Evolutionary conservation across 352 stramenopile genomes (phyloP), one percentile per base, ranked within the genome.

Genomic region (Thalassiosira mediterranea): DNA sequence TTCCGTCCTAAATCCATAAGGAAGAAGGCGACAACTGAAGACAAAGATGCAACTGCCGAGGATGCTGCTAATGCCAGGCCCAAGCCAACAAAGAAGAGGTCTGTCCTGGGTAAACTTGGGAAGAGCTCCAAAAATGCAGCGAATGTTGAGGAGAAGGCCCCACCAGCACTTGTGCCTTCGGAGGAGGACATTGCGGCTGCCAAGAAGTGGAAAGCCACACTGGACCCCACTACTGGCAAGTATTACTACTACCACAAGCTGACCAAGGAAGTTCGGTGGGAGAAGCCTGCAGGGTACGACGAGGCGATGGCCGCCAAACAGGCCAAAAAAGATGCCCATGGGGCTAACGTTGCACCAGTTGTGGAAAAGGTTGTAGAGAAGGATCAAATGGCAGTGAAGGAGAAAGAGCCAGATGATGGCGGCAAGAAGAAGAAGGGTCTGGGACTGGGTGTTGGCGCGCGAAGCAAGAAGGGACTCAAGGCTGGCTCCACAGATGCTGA

Each of bases 231-330:
- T 2, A 76, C 63, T 25, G 79, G 77, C 23, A 73, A 72, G 19
- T 72, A 66, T 19, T 91, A 91, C 58, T 94, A 92, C 61, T 93
- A 90, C 32, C 86, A 93, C 56, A 80, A 89, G 28, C 74, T 95
- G 47, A 94, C 95, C 40, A 76, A 92, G n/a, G 90, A 96, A 69
- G 81, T 76, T 3, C 81, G 58, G 75, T 96, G 80, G 91, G 90
- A 48, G 76, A 96, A 81, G 89, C 95, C 80, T 78, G 34, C 76
- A 21, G 79, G 71, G 47, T 63, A 73, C 7, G 69, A 83, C 15
- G 56, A 58, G 44, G 64, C 52, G n/a, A 23, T 23, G 31, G 25
- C 1, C 3, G 23, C 19, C 38, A 2, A 17, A 25, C 19, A 60
- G 34, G 15, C 51, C 23, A 34, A 32, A n/a, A 31, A 60, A 10